Conservation (phyloP, 148 eudicot genomes). For the Persicaria tinctoria region DNA sequence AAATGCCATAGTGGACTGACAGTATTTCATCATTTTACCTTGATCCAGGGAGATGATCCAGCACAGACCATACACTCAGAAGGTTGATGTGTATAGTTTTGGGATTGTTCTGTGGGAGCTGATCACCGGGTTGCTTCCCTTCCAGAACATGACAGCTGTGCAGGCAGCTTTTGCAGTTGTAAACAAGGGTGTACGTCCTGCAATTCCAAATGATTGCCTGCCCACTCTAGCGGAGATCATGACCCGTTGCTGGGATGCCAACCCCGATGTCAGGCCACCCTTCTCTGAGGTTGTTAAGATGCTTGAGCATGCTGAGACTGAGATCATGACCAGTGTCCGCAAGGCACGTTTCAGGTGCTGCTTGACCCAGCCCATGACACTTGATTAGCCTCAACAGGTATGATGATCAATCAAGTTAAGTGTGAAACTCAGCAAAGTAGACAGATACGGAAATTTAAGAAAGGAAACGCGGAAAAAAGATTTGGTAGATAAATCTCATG, state of each 20-base stretch:
- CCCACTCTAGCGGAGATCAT: constrained; percentile 78
- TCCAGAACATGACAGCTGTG: constrained; percentile 93
- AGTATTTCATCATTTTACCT: not conserved
- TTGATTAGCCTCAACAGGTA: constrained; percentile 35
- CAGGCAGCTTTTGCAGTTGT: constrained; percentile 99
- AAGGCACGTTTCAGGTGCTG: constrained; percentile 99
- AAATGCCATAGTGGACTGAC: not conserved
- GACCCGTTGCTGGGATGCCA: constrained; percentile 90
- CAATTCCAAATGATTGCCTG: constrained; percentile 59
- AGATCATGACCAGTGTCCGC: constrained; percentile 78
- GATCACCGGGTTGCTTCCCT: constrained; percentile 89
- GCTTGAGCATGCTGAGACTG: constrained; percentile 85
- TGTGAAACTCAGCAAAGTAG: constrained; percentile 10
- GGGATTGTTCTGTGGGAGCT: constrained; percentile 97
- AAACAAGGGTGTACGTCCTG: constrained; percentile 86
- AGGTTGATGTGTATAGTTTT: constrained; percentile 93
- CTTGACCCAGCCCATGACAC: constrained; percentile 81
- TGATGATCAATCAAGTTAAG: constrained; percentile 10
- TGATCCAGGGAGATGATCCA: constrained; percentile 89
- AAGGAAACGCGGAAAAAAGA: constrained; percentile 9
- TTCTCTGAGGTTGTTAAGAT: constrained; percentile 69
- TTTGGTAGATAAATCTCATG: constrained; percentile 12
- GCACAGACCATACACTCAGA: constrained; percentile 93
- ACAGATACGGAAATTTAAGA: constrained; percentile 11
- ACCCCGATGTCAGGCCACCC: constrained; percentile 78